Base-by-base conservation (phyloP, 129 eudicot genomes). In the Flaveria brownii region DNA sequence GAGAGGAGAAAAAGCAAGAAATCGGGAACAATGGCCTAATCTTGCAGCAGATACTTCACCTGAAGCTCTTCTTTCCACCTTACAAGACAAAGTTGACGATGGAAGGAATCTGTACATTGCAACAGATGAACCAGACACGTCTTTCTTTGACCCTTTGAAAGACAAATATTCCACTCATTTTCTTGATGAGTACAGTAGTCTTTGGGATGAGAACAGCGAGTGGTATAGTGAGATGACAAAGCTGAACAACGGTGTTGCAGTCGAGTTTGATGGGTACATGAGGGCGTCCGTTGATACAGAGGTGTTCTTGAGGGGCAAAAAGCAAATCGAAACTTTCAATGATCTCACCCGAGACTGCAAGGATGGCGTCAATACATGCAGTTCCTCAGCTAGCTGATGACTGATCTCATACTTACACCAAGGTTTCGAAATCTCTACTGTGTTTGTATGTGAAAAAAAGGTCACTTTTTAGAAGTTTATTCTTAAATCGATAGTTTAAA, bases 261-360 rank as follows among this genome's bases (percentile, higher is more conserved):
- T 90, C 26, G 98, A 93, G 75, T 93, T 93, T 74, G 98, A 93
- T 81, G 90, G 95, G 16, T 93, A 90, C 82, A 93, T 93, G 98
- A 86, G 90, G 86, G 85, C 87, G 0, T 88, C 94, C 23, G 92
- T 92, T 64, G 96, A 92, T 68, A 90, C 94, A 6, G 98, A 92
- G 84, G 98, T 92, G 68, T 92, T 92, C 87, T 86, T 92, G 81
- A 88, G 94, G 86, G 98, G 96, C 0, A 92, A 92, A 65, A 90
- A 81, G 90, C 96, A 92, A 81, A 78, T 92, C 15, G 98, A 92
- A 81, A 92, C 98, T 51, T 92, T 90, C 72, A 90, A 90, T 60
- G 98, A 92, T 64, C 94, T 92, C 55, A 90, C 98, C 2, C 78
- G 74, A 62, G 92, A 92, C 76, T 92, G 98, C 80, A 92, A 90